Percentiles rank a stretch among this genome's conserved stretches.
These are phyloP conservation scores for Nicotiana knightiana DNA, from an alignment of 257 asterid species.

Conservation along the genomic window DNA sequence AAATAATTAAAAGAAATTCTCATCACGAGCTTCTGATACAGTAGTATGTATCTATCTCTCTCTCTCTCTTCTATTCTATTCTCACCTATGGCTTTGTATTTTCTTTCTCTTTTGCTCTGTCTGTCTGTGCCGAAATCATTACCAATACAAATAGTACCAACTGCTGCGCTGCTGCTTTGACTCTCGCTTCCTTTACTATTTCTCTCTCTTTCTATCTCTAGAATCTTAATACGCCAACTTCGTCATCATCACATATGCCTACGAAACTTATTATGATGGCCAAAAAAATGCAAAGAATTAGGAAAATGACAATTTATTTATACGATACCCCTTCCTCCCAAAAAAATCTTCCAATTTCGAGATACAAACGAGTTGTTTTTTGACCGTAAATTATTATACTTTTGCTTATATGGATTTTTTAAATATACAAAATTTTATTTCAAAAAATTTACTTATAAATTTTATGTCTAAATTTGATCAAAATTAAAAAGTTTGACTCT, in stretches of 20 bases:
- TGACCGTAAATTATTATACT: too few relatives aligned
- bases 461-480: too few relatives aligned
- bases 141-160: conserved; percentile 22
- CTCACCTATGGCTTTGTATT: background rate
- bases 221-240: conserved; percentile 10
- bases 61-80: background rate
- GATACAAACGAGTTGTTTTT: too few relatives aligned
- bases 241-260: background rate
- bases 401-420: too few relatives aligned
- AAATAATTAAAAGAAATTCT: background rate
- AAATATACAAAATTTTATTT: too few relatives aligned
- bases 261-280: background rate
- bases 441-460: too few relatives aligned
- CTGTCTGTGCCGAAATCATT: conserved; percentile 19
- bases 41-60: background rate
- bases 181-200: conserved; percentile 3
- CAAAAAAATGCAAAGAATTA: background rate
- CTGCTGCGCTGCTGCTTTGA: conserved; percentile 18
- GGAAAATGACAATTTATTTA: background rate
- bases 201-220: background rate
- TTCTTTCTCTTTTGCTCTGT: too few relatives aligned
- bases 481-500: too few relatives aligned
- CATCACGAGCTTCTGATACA: conserved; percentile 16
- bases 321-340: too few relatives aligned
- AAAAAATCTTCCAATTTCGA: too few relatives aligned